Conservation (phyloP, 2,329 filamentous ascomycete genomes). For the Capronia coronata region DNA sequence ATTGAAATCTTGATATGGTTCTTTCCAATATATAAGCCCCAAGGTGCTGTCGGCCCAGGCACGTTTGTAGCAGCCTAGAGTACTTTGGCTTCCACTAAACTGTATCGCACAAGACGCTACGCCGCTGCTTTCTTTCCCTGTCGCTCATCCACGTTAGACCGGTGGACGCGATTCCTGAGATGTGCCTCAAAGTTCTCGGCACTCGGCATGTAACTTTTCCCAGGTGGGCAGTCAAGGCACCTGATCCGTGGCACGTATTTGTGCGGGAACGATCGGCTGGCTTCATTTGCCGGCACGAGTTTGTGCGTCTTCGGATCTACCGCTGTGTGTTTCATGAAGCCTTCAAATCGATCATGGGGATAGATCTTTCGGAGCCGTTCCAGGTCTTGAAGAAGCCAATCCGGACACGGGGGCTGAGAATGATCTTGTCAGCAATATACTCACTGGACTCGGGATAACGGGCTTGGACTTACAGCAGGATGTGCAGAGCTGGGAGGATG, state of each 20-base stretch:
- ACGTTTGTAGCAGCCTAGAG: background rate
- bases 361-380: slow-evolving; percentile 62
- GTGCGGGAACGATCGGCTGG: slow-evolving; percentile 58
- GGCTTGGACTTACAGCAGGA: slow-evolving; percentile 40
- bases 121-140: slow-evolving; percentile 31
- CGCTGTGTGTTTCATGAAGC: slow-evolving; percentile 81
- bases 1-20: background rate
- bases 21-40: background rate
- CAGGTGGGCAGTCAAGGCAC: slow-evolving; percentile 77
- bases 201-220: slow-evolving; percentile 80
- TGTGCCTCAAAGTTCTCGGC: slow-evolving; percentile 91
- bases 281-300: slow-evolving; percentile 51
- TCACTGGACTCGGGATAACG: background rate
- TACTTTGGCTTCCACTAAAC: background rate
- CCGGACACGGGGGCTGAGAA: slow-evolving; percentile 69
- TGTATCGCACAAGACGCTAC: background rate
- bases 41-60: background rate
- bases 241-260: slow-evolving; percentile 84
- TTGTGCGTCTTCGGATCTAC: slow-evolving; percentile 66
- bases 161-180: slow-evolving; percentile 75
- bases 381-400: slow-evolving; percentile 75
- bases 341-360: slow-evolving; percentile 77
- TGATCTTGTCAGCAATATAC: slow-evolving; percentile 6
- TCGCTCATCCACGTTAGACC: slow-evolving; percentile 59
- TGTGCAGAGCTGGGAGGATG: slow-evolving; percentile 39